These are phyloP conservation scores for Pulicaria dysenterica DNA, from an alignment of 129 eudicot genomes.

Conservation along the genomic window DNA sequence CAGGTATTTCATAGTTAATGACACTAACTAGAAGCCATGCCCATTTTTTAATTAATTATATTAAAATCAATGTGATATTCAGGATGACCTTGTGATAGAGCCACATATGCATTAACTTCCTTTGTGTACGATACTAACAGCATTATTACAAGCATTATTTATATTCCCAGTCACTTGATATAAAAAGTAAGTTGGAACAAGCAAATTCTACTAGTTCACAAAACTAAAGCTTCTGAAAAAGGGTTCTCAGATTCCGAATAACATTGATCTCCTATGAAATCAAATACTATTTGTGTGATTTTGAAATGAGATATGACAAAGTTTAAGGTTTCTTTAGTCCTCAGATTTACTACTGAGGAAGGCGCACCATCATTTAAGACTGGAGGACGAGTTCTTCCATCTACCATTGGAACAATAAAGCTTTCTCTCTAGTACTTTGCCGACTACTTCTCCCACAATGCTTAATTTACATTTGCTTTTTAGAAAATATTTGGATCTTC, in stretches of 20 bases:
- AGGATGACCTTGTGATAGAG: neutral
- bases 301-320: too few species aligned
- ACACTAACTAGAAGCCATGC: neutral
- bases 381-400: too few species aligned
- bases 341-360: too few species aligned
- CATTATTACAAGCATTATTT: neutral
- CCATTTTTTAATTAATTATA: neutral
- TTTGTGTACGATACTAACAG: too few species aligned
- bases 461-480: neutral
- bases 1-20: neutral
- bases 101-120: neutral
- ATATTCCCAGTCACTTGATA: neutral
- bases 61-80: neutral
- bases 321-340: too few species aligned
- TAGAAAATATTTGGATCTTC: too few species aligned
- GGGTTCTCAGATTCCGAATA: neutral
- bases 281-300: too few species aligned
- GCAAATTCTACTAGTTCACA: neutral
- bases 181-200: neutral
- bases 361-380: too few species aligned
- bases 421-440: too few species aligned
- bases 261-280: too few species aligned
- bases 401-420: too few species aligned
- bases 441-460: neutral
- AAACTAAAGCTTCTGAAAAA: neutral